phyloP scores from a whole-genome alignment of 139 green algal genomes.

The Closterium sp. region DNA sequence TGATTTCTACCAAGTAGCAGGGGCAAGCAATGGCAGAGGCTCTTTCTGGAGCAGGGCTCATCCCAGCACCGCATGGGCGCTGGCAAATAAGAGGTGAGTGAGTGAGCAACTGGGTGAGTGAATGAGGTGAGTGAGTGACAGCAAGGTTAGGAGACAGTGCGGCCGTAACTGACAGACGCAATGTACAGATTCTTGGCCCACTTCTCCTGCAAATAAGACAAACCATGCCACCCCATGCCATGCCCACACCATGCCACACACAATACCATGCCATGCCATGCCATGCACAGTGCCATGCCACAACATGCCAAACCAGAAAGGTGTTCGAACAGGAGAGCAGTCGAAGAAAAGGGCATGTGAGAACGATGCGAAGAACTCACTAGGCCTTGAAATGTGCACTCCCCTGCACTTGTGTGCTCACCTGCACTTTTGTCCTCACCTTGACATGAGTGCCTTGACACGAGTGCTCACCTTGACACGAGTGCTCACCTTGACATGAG shows the following conservation, averaged over 20 bases:
- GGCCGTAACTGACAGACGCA: slow-evolving; percentile 83
- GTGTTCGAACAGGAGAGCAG: background rate
- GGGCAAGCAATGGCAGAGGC: no score
- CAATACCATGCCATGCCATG: background rate
- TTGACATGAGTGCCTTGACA: no score
- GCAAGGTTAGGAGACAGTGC: slow-evolving; percentile 67
- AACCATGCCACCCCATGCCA: background rate
- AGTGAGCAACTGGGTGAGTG: no score
- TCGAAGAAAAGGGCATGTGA: background rate
- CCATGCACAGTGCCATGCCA: background rate
- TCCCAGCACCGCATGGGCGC: no score
- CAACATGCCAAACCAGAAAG: background rate
- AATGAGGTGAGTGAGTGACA: background rate
- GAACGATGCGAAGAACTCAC: no score
- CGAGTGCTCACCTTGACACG: no score
- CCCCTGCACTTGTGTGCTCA: no score
- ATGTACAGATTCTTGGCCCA: slow-evolving; percentile 99
- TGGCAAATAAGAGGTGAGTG: no score
- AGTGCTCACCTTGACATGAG: background rate
- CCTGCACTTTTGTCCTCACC: no score
- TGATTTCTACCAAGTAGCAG: no score
- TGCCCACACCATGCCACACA: background rate
- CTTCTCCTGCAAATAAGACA: slow-evolving; percentile 71
- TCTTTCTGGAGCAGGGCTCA: no score
- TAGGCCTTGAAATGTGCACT: no score